Evolutionary conservation across 345 rosid genomes (phyloP).

Genomic region (Salix caprea): DNA sequence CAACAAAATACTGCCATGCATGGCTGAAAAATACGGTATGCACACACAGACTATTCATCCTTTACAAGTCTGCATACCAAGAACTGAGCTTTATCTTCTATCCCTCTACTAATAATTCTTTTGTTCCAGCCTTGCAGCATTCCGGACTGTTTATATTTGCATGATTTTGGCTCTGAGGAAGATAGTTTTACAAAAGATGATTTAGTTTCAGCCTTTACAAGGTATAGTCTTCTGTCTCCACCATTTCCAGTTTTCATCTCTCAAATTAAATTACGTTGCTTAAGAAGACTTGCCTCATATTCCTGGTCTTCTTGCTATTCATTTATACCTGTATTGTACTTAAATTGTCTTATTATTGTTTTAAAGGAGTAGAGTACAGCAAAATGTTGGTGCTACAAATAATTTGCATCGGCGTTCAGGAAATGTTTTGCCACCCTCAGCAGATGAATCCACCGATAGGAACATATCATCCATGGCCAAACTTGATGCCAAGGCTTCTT

Average conservation of each 20-base stretch:
- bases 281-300: background rate
- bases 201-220: slow-evolving; percentile 25
- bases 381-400: slow-evolving; percentile 20
- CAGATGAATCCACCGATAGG: slow-evolving; percentile 15
- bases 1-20: slow-evolving; percentile 94
- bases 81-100: background rate
- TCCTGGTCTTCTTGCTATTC: background rate
- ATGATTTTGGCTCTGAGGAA: slow-evolving; percentile 26
- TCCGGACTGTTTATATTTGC: slow-evolving; percentile 29
- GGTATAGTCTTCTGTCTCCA: slow-evolving; percentile 6
- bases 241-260: background rate
- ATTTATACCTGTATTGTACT: background rate
- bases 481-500: slow-evolving; percentile 6
- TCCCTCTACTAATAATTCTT: background rate
- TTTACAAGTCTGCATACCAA: background rate
- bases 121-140: slow-evolving; percentile 30
- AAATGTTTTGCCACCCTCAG: slow-evolving; percentile 24
- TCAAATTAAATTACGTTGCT: background rate
- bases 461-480: slow-evolving; percentile 5
- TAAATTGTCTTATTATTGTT: background rate
- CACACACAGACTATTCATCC: background rate
- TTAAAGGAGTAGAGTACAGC: slow-evolving; percentile 29
- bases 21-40: slow-evolving; percentile 89
- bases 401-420: slow-evolving; percentile 25
- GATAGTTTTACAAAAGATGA: slow-evolving; percentile 34